phyloP scores from a whole-genome alignment of 805 yeast species.

The Sugiyamaella marilandica region DNA sequence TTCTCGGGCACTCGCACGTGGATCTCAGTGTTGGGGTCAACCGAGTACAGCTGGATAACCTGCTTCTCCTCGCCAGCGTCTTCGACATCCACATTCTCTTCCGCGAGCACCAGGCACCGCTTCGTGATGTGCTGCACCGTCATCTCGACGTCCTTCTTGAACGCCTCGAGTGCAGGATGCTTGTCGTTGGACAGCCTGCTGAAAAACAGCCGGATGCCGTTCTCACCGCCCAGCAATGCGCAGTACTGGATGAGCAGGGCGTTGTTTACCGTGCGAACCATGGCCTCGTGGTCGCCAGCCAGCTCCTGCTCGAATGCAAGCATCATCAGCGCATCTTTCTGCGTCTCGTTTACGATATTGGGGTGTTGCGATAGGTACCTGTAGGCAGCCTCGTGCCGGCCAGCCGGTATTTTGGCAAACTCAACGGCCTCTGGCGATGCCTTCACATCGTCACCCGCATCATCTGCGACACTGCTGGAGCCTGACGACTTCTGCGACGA shows the following conservation, averaged over 20 bases:
- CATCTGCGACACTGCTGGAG: slow-evolving; percentile 10
- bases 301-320: slow-evolving; percentile 82
- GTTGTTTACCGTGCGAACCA: slow-evolving; percentile 71
- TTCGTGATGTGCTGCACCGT: slow-evolving; percentile 70
- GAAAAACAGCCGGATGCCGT: slow-evolving; percentile 62
- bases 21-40: slow-evolving; percentile 77
- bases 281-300: slow-evolving; percentile 47
- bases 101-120: slow-evolving; percentile 64
- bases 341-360: slow-evolving; percentile 69
- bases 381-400: slow-evolving; percentile 47
- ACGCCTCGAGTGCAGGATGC: slow-evolving; percentile 65
- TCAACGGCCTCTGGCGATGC: slow-evolving; percentile 59
- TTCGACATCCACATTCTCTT: slow-evolving; percentile 34
- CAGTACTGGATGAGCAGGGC: slow-evolving; percentile 75
- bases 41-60: slow-evolving; percentile 79
- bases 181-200: slow-evolving; percentile 48
- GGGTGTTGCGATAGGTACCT: slow-evolving; percentile 51
- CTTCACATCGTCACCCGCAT: slow-evolving; percentile 24
- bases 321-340: slow-evolving; percentile 90
- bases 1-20: slow-evolving; percentile 64
- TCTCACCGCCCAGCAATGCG: slow-evolving; percentile 37
- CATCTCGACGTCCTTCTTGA: slow-evolving; percentile 64
- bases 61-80: slow-evolving; percentile 57
- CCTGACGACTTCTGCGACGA: neutral
- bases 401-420: slow-evolving; percentile 54